Conservation (phyloP, 805 yeast genomes). For the Sugiyamaella marilandica region DNA sequence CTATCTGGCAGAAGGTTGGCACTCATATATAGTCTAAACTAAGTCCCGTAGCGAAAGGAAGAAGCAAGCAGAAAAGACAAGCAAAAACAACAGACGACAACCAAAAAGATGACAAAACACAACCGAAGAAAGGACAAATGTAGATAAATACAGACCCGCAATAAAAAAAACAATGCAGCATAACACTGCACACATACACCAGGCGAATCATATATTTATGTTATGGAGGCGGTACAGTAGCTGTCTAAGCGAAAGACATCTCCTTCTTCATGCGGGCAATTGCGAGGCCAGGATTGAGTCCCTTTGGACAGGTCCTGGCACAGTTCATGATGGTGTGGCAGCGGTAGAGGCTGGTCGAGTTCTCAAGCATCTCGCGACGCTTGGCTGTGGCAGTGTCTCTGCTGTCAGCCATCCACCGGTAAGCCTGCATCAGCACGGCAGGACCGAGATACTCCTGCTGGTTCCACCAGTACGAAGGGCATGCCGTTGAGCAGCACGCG, state of each 20-base stretch:
- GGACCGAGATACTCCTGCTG: slow-evolving; percentile 98
- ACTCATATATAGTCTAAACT: background rate
- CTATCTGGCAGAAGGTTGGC: slow-evolving; percentile 21
- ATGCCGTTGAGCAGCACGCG: slow-evolving; percentile 98
- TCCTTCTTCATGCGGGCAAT: slow-evolving; percentile 95
- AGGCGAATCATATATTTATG: background rate
- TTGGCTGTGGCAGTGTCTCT: slow-evolving; percentile 83
- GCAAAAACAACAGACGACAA: background rate
- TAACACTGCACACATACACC: background rate
- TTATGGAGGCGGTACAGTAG: background rate
- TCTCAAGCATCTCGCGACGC: slow-evolving; percentile 88
- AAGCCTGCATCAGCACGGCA: slow-evolving; percentile 98
- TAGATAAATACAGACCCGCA: background rate
- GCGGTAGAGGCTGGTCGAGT: slow-evolving; percentile 96
- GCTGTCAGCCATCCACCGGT: slow-evolving; percentile 96
- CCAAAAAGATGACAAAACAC: background rate
- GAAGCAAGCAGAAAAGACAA: background rate
- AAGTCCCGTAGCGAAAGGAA: background rate
- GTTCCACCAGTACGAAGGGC: slow-evolving; percentile 99
- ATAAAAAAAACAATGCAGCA: background rate
- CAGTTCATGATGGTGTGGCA: slow-evolving; percentile 99
- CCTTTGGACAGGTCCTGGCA: slow-evolving; percentile 97
- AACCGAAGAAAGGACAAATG: background rate
- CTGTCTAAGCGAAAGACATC: slow-evolving; percentile 57
- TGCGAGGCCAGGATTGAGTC: slow-evolving; percentile 95